Evolutionary conservation across 257 asterid species (phyloP).

Genomic region (Solanum bulbocastanum): DNA sequence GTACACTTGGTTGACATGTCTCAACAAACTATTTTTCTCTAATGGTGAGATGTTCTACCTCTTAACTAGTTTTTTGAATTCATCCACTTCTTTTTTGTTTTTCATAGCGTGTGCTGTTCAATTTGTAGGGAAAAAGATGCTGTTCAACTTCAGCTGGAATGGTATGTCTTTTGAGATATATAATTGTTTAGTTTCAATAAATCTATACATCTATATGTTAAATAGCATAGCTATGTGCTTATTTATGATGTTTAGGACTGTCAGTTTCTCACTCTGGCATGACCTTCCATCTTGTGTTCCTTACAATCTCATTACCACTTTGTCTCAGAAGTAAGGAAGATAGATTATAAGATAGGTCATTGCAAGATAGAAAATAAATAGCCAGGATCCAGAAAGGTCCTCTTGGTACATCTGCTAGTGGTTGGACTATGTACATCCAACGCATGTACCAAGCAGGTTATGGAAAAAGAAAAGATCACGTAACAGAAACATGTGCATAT

Average conservation of each 20-base stretch:
- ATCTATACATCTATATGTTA: not conserved
- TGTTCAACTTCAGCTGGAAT: slow-evolving; percentile 83
- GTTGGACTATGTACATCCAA: not conserved
- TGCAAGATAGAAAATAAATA: not conserved
- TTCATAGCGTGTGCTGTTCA: not conserved
- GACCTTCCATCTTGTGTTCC: not conserved
- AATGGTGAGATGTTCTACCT: not conserved
- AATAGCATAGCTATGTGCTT: not conserved
- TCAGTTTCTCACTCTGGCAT: not conserved
- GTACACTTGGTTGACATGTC: not conserved
- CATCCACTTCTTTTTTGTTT: not conserved
- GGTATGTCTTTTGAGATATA: slow-evolving; percentile 33
- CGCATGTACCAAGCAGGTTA: not conserved
- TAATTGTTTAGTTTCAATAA: not conserved
- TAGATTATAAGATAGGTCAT: not conserved
- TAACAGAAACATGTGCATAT: not conserved
- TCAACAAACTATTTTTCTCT: not conserved
- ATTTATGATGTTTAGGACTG: not conserved
- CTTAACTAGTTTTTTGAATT: slow-evolving; percentile 7
- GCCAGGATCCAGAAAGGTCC: not conserved
- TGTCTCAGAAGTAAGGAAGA: not conserved
- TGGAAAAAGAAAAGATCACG: not conserved
- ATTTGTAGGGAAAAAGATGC: slow-evolving; percentile 68
- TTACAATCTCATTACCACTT: not conserved
- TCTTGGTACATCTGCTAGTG: not conserved